Conservation (phyloP, 169 alveolate species). For the Plasmodium fragile region DNA sequence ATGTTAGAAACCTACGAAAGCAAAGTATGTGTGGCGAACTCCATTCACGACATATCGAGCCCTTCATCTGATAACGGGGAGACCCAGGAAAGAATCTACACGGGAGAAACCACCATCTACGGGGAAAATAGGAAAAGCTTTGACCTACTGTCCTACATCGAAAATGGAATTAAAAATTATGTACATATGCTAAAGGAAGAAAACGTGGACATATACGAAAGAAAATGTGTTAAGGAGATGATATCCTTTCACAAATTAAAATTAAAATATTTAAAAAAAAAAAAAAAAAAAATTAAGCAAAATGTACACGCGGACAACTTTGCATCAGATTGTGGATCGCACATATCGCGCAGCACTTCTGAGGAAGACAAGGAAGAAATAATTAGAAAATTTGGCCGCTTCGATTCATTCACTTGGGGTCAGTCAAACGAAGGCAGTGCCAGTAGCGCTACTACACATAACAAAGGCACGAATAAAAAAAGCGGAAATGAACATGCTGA, state of each 20-base stretch:
- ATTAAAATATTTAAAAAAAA: conserved; percentile 34
- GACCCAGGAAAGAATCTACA: neutral
- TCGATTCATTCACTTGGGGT: neutral
- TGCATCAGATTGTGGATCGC: neutral
- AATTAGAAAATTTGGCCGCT: conserved; percentile 27
- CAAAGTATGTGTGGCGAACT: conserved; percentile 33
- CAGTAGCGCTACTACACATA: neutral
- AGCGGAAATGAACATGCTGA: neutral
- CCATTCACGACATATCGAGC: conserved; percentile 33
- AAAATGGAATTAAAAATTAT: conserved; percentile 9
- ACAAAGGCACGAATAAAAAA: neutral
- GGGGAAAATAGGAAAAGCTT: neutral
- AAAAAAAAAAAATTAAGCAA: neutral
- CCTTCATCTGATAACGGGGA: conserved; percentile 12
- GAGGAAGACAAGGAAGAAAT: conserved; percentile 58
- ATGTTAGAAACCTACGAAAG: conserved; percentile 46
- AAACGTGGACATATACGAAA: conserved; percentile 45
- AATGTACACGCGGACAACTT: neutral
- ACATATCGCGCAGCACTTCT: neutral
- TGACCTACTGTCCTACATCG: neutral
- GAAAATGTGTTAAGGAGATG: conserved; percentile 38
- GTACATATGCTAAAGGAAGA: conserved; percentile 16
- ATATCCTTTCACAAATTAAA: conserved; percentile 15
- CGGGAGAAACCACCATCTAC: neutral
- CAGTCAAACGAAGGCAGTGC: neutral